Percentiles rank a stretch among this genome's conserved stretches.
phyloP scores from a whole-genome alignment of 805 yeast genomes.

The Pichia paraexigua region DNA sequence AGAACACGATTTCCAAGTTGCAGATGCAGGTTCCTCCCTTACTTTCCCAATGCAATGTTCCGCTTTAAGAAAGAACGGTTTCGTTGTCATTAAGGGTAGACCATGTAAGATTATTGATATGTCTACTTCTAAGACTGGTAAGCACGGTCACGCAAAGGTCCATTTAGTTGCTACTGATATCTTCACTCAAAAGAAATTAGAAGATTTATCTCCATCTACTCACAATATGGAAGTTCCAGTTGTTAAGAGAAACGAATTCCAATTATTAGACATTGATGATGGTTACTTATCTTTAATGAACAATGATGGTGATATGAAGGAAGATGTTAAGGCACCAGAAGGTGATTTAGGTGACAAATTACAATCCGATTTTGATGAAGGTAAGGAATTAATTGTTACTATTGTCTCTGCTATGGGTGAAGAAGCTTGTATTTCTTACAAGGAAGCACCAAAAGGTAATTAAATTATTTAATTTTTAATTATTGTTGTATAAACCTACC shows the following conservation, averaged over 20 bases:
- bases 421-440: conserved; percentile 97
- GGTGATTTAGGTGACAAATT: conserved; percentile 94
- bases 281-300: conserved; percentile 97
- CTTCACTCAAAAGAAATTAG: conserved; percentile 98
- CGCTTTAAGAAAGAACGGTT: conserved; percentile 99
- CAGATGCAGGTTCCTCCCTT: conserved; percentile 97
- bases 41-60: conserved; percentile 99
- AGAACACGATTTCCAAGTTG: conserved; percentile 89
- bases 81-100: conserved; percentile 97
- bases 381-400: conserved; percentile 95
- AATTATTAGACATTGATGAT: conserved; percentile 96
- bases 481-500: background rate
- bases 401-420: conserved; percentile 98
- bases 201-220: conserved; percentile 99
- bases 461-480: conserved; percentile 13
- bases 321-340: conserved; percentile 97
- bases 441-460: conserved; percentile 84
- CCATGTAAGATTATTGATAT: conserved; percentile 99
- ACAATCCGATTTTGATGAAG: conserved; percentile 92
- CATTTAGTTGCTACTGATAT: conserved; percentile 98
- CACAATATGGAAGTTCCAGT: conserved; percentile 99
- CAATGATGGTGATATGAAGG: conserved; percentile 97
- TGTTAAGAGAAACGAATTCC: conserved; percentile 92
- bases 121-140: conserved; percentile 99
- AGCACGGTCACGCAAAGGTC: conserved; percentile 99